Conservation (phyloP, 2,329 filamentous ascomycete genomes). For the Tolypocladium nubicola region DNA sequence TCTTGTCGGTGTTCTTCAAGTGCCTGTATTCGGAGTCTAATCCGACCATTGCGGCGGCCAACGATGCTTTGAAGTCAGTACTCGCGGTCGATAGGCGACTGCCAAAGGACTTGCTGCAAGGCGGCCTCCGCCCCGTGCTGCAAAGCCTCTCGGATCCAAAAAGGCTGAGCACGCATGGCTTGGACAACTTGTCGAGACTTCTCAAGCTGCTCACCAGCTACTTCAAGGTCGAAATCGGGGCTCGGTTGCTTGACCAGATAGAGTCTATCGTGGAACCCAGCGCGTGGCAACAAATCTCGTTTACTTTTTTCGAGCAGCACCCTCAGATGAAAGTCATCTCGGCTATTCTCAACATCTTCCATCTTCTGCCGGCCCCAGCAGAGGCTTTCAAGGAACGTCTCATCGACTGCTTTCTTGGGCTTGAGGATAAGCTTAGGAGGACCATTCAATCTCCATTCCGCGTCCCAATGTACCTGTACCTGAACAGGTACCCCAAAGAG, state of each 20-base stretch:
- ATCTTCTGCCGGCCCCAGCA: slow-evolving; percentile 83
- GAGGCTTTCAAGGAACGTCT: slow-evolving; percentile 84
- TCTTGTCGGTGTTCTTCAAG: slow-evolving; percentile 96
- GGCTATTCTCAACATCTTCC: slow-evolving; percentile 93
- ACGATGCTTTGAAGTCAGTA: slow-evolving; percentile 79
- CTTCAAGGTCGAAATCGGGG: slow-evolving; percentile 97
- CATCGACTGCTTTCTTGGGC: slow-evolving; percentile 78
- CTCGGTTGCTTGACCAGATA: slow-evolving; percentile 86
- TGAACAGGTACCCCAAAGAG: slow-evolving; percentile 87
- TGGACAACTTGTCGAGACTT: slow-evolving; percentile 84
- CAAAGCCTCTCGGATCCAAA: slow-evolving; percentile 93
- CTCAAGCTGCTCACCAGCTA: slow-evolving; percentile 91
- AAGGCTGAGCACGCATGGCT: slow-evolving; percentile 73
- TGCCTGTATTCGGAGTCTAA: slow-evolving; percentile 88
- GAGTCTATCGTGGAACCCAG: slow-evolving; percentile 77
- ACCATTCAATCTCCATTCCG: slow-evolving; percentile 91
- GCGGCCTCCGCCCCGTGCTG: slow-evolving; percentile 86
- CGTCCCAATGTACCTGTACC: slow-evolving; percentile 78
- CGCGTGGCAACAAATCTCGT: slow-evolving; percentile 80
- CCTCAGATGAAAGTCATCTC: slow-evolving; percentile 89
- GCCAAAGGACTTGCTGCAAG: slow-evolving; percentile 90
- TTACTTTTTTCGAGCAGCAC: slow-evolving; percentile 89
- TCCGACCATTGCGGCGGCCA: slow-evolving; percentile 87
- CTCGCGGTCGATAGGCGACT: slow-evolving; percentile 82
- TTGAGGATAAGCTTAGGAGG: slow-evolving; percentile 75